Base-by-base conservation (phyloP, 495 filamentous ascomycete genomes). In the Pseudevernia furfuracea region DNA sequence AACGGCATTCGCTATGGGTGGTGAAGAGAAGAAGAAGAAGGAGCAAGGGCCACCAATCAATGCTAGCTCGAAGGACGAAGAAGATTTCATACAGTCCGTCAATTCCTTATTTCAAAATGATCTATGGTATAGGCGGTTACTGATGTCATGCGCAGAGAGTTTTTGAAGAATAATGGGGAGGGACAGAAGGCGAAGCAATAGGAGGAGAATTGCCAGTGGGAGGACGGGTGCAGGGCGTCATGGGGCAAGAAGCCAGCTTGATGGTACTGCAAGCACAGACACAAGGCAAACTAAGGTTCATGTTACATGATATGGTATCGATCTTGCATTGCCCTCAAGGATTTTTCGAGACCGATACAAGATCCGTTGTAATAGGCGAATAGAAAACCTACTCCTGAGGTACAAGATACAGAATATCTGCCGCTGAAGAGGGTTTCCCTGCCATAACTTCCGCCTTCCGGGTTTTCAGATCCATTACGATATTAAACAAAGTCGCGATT, bases 61-160 rank as follows among this genome's bases (percentile, higher is more conserved):
- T 76, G 92, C 93, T 53, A 79, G 80, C 64, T 92, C 86, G 79
- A 87, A 90, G 73, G 93, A 97, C 73, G 93, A 98, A 84, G 92
- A 95, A 81, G 86, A 87, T 70, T 98, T 97, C 80, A 94, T 98
- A 82, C 90, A 96, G 93, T 97, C 85, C 43, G 67, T 66, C 23
- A 0, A 21, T n/a, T 30, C 10, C 19, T 21, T 41, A 34, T 8
- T 68, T 39, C 49, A 37, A 21, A 34, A 34, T 10, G 9, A 12
- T 34, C 14, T 2, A 3, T 7, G 4, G 28, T 15, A 23, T 76
- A 81, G 68, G 77, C 69, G 28, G 34, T 23, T 60, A 55, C 23
- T 71, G 46, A 62, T 43, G 57, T 7, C 30, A 11, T 23, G 39
- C 25, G 11, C 64, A 94, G 90, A 82, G 87, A 92, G 62, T 94